Base-by-base conservation (phyloP, 208 protist genomes). In the Acanthamoeba sp. region DNA sequence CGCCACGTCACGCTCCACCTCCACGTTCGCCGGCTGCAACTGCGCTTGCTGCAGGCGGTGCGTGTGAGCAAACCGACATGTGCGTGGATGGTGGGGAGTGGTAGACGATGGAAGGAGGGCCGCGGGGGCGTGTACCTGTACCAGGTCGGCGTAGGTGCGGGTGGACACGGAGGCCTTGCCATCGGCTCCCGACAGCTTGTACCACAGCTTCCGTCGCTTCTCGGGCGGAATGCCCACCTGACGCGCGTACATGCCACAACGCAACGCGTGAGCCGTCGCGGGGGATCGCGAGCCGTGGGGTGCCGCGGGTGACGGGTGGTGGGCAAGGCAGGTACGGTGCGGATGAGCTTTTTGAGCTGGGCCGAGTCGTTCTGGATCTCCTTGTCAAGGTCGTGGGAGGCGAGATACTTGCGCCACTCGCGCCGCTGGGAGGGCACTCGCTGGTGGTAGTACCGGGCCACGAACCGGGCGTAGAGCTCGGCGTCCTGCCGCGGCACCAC, bases 181-280 rank as follows among this genome's bases (percentile, higher is more conserved):
- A n/a, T 93, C 90, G 20, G 90, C 90, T 34, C 90, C 90, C 32
- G 90, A 93, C 42, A 93, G 90, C 90, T 93, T 93, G 29, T 84
- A 93, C 90, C 90, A 93, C 45, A 93, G 38, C 40, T 84, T 85
- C 1, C 57, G 59, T 14, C 85, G 85, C 59, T 91, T 91, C 40
- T 91, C 85, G 24, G 50, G 85, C 27, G 85, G 85, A 45, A 91
- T 91, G 36, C 85, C 85, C 20, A 91, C 59, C 85, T 91, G 22
- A 29, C 36, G 45, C 55, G 0, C 24, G 73, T 48, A 22, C 50
- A 12, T 20, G 50, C 50, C 50, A 55, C 18, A 12, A 14, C 1
- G 16, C 50, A 55, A 14, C 4, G 5, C 48, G 48, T 52, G 4
- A 1, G 4, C 18, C 14, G 0, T 10, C 5, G 48, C 48, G 5